Evolutionary conservation across 2,329 filamentous ascomycete genomes (phyloP), one percentile per base, ranked within the genome.

Genomic region (Talaromyces sp.): DNA sequence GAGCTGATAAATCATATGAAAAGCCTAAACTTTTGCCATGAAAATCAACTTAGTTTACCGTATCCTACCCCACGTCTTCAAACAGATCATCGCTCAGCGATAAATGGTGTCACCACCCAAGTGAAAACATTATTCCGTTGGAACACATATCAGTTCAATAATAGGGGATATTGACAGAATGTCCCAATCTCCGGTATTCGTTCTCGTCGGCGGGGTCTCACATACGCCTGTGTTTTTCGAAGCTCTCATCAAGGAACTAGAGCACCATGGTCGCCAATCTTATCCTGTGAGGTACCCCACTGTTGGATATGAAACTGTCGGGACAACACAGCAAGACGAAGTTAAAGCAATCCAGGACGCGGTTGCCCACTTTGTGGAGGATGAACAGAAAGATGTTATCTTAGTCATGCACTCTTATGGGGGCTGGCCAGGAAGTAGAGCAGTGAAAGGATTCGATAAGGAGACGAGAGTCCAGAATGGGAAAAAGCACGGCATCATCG

Each of bases 401-500:
- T 19, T 56, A 17, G 54, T 56, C 21, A 43, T 56, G 52, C 50
- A 56, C 29, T 56, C 54, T 11, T 56, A 56, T 46, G 54, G 54
- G 54, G 35, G 54, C 43, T 56, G 54, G 54, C 35, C 54, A 14
- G 54, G 54, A 17, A 56, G 54, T 14, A 43, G 54, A 31, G 54
- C 54, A 14, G 54, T 56, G 13, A 56, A 56, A 19, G 54, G 35
- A 24, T 46, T 56, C n/a, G 54, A 46, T 46, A 56, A 56, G 26
- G 54, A 46, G n/a, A 56, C 32, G 8, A 43, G 54, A 49, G 19
- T 14, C 9, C 24, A 43, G 14, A 1, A 26, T 13, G 54, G 35
- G 14, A 27, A 56, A n/a, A 41, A 46, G 24, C 21, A 56, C 19
- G 26, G 54, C 21, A 56, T 56, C 19, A 19, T 56, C 14, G 35